These are phyloP conservation scores for Daldinia sp. DNA, from an alignment of 2,329 filamentous ascomycete species.

Conservation along the genomic window DNA sequence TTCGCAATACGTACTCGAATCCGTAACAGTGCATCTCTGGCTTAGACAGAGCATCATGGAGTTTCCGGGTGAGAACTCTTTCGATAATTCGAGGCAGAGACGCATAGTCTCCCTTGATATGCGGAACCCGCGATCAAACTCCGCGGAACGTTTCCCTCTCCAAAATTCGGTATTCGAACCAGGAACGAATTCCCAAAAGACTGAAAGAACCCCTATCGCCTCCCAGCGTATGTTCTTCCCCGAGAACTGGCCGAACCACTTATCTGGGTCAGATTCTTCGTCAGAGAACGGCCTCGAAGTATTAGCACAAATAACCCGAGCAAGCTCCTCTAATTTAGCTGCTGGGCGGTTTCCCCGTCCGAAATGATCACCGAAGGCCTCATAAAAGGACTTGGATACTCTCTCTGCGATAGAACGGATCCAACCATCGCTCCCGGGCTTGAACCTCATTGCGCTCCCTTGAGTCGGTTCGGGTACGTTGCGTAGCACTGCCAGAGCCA, in stretches of 20 bases:
- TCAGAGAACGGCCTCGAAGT: slow-evolving; percentile 54
- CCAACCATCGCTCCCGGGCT: slow-evolving; percentile 47
- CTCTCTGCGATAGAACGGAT: slow-evolving; percentile 46
- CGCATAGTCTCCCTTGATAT: slow-evolving; percentile 43
- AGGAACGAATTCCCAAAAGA: slow-evolving; percentile 44
- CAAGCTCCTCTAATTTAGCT: slow-evolving; percentile 54
- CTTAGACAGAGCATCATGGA: slow-evolving; percentile 44
- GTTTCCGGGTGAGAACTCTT: slow-evolving; percentile 48
- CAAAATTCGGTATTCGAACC: not conserved
- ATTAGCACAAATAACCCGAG: slow-evolving; percentile 54
- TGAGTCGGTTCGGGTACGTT: slow-evolving; percentile 51
- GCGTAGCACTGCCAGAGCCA: slow-evolving; percentile 55
- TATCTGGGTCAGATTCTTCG: slow-evolving; percentile 50
- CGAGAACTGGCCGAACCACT: slow-evolving; percentile 57
- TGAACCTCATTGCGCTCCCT: slow-evolving; percentile 18
- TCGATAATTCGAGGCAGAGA: slow-evolving; percentile 46
- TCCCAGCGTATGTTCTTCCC: slow-evolving; percentile 59
- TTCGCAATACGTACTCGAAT: slow-evolving; percentile 29
- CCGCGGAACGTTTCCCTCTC: slow-evolving; percentile 26
- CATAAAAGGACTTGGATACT: slow-evolving; percentile 52
- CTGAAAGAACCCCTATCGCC: slow-evolving; percentile 56
- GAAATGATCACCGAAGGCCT: slow-evolving; percentile 51
- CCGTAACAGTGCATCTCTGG: slow-evolving; percentile 37
- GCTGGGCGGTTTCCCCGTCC: slow-evolving; percentile 38
- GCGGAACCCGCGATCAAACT: slow-evolving; percentile 26